phyloP scores from a whole-genome alignment of 108 stramenopile genomes.

The Pseudonitzschia delicatissima region DNA sequence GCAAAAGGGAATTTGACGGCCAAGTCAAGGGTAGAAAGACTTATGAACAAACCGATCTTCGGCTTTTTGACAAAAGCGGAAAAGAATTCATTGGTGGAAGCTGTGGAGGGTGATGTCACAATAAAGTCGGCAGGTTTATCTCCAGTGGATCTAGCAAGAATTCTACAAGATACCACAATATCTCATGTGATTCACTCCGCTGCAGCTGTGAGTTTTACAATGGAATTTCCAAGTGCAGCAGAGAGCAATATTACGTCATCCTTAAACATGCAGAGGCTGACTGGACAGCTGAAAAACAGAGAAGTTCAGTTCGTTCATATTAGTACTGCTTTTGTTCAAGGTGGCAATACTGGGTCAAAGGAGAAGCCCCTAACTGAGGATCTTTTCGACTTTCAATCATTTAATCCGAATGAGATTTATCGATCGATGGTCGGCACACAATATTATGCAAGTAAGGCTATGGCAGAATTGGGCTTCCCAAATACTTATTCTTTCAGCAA shows the following conservation, averaged over 20 bases:
- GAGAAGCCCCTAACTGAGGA: constrained; percentile 55
- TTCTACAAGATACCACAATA: constrained; percentile 38
- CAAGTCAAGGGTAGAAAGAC: constrained; percentile 37
- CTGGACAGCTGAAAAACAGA: constrained; percentile 37
- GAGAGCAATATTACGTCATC: constrained; percentile 74
- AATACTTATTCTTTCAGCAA: constrained; percentile 90
- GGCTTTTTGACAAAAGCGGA: constrained; percentile 55
- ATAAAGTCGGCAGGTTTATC: constrained; percentile 54
- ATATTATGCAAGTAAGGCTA: constrained; percentile 73
- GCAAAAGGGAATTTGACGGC: constrained; percentile 50
- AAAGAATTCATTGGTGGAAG: constrained; percentile 47
- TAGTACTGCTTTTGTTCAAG: constrained; percentile 90
- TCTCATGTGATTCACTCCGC: constrained; percentile 84
- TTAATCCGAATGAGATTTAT: constrained; percentile 67
- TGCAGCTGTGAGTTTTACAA: constrained; percentile 82
- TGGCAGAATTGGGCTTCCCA: constrained; percentile 72
- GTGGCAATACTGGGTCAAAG: constrained; percentile 53
- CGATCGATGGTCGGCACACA: constrained; percentile 73
- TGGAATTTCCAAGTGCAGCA: constrained; percentile 71
- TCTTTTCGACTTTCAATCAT: constrained; percentile 54
- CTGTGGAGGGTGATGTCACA: constrained; percentile 72
- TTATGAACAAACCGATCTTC: constrained; percentile 61
- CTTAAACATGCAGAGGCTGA: constrained; percentile 56
- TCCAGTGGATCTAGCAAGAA: constrained; percentile 17
- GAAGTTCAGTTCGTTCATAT: constrained; percentile 72